These are phyloP conservation scores for Candolleomyces eurysporus DNA, from an alignment of 768 basidiomycete species.

Conservation along the genomic window DNA sequence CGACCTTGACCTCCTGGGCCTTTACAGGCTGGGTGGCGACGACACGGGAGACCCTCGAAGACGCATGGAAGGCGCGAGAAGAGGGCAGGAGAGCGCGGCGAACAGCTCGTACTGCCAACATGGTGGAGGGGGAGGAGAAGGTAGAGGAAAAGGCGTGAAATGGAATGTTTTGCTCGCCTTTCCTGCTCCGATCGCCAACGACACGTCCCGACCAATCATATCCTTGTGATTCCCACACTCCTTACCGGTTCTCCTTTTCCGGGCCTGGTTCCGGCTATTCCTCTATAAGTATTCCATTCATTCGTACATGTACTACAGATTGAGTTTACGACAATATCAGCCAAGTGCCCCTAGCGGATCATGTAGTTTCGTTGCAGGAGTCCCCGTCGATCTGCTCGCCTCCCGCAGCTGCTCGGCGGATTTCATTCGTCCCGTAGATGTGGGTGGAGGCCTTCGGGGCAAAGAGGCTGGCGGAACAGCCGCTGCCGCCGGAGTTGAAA, in stretches of 20 bases:
- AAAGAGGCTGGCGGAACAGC: slow-evolving; percentile 39
- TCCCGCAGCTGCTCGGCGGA: slow-evolving; percentile 13
- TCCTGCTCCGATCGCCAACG: slow-evolving; percentile 22
- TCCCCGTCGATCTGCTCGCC: no score
- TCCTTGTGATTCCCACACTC: slow-evolving; percentile 34
- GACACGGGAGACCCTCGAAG: slow-evolving; percentile 56
- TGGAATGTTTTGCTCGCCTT: background rate
- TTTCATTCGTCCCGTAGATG: slow-evolving; percentile 35
- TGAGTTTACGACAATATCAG: slow-evolving; percentile 12
- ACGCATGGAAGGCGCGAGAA: slow-evolving; percentile 64
- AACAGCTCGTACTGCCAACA: slow-evolving; percentile 68
- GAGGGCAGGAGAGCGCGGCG: slow-evolving; percentile 49
- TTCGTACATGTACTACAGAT: slow-evolving; percentile 3
- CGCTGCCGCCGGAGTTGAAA: slow-evolving; percentile 27
- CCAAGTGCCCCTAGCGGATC: slow-evolving; percentile 41
- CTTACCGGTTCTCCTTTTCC: slow-evolving; percentile 15
- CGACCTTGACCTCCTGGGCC: slow-evolving; percentile 80
- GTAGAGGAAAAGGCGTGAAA: slow-evolving; percentile 14
- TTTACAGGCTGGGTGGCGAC: slow-evolving; percentile 72
- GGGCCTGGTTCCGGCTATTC: slow-evolving; percentile 1
- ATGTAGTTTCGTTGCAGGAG: slow-evolving; percentile 18
- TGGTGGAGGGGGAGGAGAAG: slow-evolving; percentile 30
- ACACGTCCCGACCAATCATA: slow-evolving; percentile 40
- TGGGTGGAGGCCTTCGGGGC: slow-evolving; percentile 51
- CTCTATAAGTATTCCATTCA: background rate